A percentile compares a stretch with the other conserved stretches of the same genome.
Evolutionary conservation across 768 basidiomycete genomes (phyloP).

Genomic region (Suillus paluster): DNA sequence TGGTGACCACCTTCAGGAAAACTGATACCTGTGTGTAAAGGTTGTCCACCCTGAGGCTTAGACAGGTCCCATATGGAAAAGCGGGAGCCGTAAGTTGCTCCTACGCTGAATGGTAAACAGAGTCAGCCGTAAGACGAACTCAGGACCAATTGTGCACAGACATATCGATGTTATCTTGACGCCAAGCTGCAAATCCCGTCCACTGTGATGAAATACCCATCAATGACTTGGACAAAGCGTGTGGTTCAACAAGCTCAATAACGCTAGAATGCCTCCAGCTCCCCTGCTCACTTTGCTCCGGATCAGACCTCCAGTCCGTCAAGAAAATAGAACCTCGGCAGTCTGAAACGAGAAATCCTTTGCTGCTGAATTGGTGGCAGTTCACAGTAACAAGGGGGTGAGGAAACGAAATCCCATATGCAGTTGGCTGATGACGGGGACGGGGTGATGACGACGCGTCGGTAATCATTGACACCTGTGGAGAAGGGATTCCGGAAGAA

Average conservation of each 20-base stretch:
- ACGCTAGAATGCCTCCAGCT: conserved; percentile 66
- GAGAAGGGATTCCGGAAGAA: conserved; percentile 40
- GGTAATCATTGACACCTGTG: conserved; percentile 34
- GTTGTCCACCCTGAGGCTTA: conserved; percentile 74
- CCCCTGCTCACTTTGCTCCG: conserved; percentile 52
- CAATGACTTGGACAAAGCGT: conserved; percentile 56
- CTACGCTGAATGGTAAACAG: conserved; percentile 52
- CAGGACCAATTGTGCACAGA: conserved; percentile 40
- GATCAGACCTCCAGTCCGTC: conserved; percentile 84
- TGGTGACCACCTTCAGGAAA: conserved; percentile 69
- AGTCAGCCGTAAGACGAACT: not conserved
- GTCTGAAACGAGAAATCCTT: conserved; percentile 82
- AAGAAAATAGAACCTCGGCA: conserved; percentile 73
- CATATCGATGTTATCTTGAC: conserved; percentile 72
- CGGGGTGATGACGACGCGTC: conserved; percentile 34
- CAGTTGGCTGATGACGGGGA: conserved; percentile 70
- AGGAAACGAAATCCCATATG: conserved; percentile 74
- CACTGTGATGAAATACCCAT: conserved; percentile 50
- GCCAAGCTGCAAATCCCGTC: conserved; percentile 72
- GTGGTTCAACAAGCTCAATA: conserved; percentile 75
- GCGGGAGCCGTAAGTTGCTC: conserved; percentile 71
- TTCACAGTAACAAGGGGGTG: conserved; percentile 72
- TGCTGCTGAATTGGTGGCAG: conserved; percentile 73
- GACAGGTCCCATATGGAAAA: conserved; percentile 81
- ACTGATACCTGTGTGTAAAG: conserved; percentile 60